Base-by-base conservation (phyloP, 768 basidiomycete species). In the Lentinula sp. region DNA sequence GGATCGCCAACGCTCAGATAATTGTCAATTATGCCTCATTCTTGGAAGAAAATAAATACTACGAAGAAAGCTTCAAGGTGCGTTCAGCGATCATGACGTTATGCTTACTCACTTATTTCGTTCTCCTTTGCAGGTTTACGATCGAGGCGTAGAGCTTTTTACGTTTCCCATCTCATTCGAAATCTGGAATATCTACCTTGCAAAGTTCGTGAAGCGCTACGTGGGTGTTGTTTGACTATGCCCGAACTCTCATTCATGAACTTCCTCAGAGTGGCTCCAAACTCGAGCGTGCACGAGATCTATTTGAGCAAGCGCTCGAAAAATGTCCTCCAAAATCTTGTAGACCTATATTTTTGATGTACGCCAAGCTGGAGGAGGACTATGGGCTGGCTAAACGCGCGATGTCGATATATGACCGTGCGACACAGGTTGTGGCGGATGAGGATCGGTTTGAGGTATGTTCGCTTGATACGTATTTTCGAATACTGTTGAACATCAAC, bases 151-250 rank as follows among this genome's bases (percentile, higher is more conserved):
- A 9, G 96, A 98, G 65, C 77, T 98, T 35, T 98, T 98, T 79
- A 96, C 95, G 8, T 98, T 93, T 81, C 97, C 97, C 0, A 87
- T 98, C 63, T 95, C 94, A 3, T 98, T 98, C 72, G 97, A 99
- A 74, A 87, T 99, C 64, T 98, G 97, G 96, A 98, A 99, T 72
- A 97, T 97, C 57, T 99, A 98, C 73, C 76, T 99, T 18, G 88
- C 93, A 48, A 98, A 98, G 74, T 99, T 99, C 71, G 84, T 95
- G 62, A 95, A 93, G 74, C 91, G 97, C 75, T 98, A 95, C 74
- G 93, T 95, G 67, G 70, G 90, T 81, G 6, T 0, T 9, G 36
- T 53, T 62, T 59, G 28, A 39, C 41, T 43, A 43, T 60, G 10
- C 9, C 28, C 23, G 36, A 0, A 5, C 8, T n/a, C 20, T 8